A percentile compares a stretch with the other conserved stretches of the same genome.
phyloP scores from a whole-genome alignment of 805 yeast genomes.

The Lipomyces anomalus region DNA sequence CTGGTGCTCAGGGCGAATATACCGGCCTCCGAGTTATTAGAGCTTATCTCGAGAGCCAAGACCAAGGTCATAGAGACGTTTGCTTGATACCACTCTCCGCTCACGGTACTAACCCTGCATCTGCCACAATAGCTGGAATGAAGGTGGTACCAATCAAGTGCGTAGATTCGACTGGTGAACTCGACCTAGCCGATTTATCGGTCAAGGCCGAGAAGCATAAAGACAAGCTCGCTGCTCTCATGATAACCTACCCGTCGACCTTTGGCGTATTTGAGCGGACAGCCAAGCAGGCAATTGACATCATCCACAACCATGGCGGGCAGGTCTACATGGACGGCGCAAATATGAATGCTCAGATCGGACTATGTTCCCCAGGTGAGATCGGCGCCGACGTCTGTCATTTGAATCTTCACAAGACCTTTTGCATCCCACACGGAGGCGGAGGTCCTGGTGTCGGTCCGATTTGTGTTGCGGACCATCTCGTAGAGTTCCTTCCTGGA shows the following conservation, averaged over 20 bases:
- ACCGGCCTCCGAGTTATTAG: conserved; percentile 85
- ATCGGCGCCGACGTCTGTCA: conserved; percentile 98
- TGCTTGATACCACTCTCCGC: conserved; percentile 96
- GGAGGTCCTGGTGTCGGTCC: conserved; percentile 99
- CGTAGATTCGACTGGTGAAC: conserved; percentile 72
- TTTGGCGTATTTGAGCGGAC: conserved; percentile 95
- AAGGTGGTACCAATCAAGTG: conserved; percentile 92
- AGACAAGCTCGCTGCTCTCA: conserved; percentile 74
- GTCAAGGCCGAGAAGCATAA: conserved; percentile 65
- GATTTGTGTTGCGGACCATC: conserved; percentile 81
- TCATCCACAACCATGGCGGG: conserved; percentile 81
- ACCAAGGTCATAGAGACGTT: conserved; percentile 69
- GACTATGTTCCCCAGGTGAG: conserved; percentile 94
- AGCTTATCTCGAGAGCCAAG: conserved; percentile 64
- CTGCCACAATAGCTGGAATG: conserved; percentile 95
- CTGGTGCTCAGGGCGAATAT: conserved; percentile 98
- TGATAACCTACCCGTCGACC: conserved; percentile 97
- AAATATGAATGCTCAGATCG: conserved; percentile 98
- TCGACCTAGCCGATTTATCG: conserved; percentile 71
- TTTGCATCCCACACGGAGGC: conserved; percentile 98
- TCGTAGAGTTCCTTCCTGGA: conserved; percentile 73
- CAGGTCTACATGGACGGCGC: conserved; percentile 98
- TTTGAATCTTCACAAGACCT: conserved; percentile 92
- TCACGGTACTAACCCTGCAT: conserved; percentile 98
- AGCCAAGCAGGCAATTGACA: conserved; percentile 75